Conservation (phyloP, 2,329 filamentous ascomycete genomes). For the Camptophora hylomeconis region DNA sequence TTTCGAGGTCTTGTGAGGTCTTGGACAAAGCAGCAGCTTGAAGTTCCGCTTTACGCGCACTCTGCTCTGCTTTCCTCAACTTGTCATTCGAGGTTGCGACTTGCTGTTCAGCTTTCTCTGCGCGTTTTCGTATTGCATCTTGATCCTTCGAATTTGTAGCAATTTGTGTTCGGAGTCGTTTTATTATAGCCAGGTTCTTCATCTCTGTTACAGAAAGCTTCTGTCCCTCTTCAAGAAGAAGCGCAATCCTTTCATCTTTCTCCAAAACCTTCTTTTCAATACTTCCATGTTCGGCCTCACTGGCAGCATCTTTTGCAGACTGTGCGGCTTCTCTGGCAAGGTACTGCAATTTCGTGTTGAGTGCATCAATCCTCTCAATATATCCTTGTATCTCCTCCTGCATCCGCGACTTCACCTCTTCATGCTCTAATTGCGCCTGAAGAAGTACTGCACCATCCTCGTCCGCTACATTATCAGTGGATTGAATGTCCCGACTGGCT, state of each 20-base stretch:
- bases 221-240: conserved; percentile 84
- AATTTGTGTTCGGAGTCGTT: conserved; percentile 52
- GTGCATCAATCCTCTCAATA: conserved; percentile 77
- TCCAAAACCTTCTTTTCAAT: conserved; percentile 69
- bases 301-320: conserved; percentile 55
- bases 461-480: conserved; percentile 17
- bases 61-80: conserved; percentile 46
- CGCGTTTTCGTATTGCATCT: conserved; percentile 39
- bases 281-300: conserved; percentile 50
- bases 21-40: conserved; percentile 39
- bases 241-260: conserved; percentile 79
- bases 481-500: conserved; percentile 20
- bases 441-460: conserved; percentile 8
- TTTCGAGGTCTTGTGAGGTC: conserved; percentile 45
- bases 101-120: conserved; percentile 47
- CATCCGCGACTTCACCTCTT: conserved; percentile 6
- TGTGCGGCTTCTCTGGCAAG: conserved; percentile 69
- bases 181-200: conserved; percentile 69
- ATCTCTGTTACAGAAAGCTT: conserved; percentile 77
- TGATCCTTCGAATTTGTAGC: conserved; percentile 39
- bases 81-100: conserved; percentile 37
- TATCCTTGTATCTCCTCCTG: conserved; percentile 67
- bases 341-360: conserved; percentile 84
- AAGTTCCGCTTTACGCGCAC: conserved; percentile 43
- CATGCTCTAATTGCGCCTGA: conserved; percentile 6